Evolutionary conservation across 179 eudicot genomes (phyloP).

Genomic region (Nepenthes alata): DNA sequence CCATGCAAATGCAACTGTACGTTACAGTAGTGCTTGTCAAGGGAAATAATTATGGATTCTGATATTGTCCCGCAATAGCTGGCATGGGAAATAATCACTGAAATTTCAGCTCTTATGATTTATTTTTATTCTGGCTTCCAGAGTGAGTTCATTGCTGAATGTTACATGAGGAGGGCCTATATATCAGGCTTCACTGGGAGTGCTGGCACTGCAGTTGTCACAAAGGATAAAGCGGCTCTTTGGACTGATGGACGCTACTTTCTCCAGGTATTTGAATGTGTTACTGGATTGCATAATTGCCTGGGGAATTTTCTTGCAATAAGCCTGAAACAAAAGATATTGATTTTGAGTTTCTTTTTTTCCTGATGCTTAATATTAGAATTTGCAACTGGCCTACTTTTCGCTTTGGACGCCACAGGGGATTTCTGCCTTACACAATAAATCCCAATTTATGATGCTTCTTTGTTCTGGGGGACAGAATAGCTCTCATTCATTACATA

Average conservation of each 20-base stretch:
- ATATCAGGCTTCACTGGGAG: conserved; percentile 93
- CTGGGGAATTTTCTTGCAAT: neutral
- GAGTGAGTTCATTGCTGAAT: conserved; percentile 96
- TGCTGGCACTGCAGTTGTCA: conserved; percentile 92
- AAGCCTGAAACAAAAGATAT: neutral
- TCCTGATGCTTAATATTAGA: neutral
- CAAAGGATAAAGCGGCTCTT: conserved; percentile 85
- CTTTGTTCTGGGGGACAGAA: too few relatives aligned
- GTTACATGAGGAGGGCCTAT: conserved; percentile 72
- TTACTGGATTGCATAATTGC: neutral
- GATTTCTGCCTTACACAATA: too few relatives aligned
- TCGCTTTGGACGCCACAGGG: too few relatives aligned
- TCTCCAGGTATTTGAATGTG: conserved; percentile 53
- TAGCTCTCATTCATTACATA: too few relatives aligned
- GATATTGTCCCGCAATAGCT: too few relatives aligned
- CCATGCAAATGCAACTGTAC: too few relatives aligned
- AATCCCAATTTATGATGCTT: too few relatives aligned
- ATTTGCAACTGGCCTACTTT: neutral
- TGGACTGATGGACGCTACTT: conserved; percentile 98
- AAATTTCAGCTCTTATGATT: neutral
- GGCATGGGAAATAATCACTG: too few relatives aligned
- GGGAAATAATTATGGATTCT: neutral
- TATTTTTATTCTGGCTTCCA: conserved; percentile 26
- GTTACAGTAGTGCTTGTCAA: neutral
- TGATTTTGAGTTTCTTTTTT: neutral